phyloP scores from a whole-genome alignment of 2,329 filamentous ascomycete species.

The Plectosphaerella cucumerina region DNA sequence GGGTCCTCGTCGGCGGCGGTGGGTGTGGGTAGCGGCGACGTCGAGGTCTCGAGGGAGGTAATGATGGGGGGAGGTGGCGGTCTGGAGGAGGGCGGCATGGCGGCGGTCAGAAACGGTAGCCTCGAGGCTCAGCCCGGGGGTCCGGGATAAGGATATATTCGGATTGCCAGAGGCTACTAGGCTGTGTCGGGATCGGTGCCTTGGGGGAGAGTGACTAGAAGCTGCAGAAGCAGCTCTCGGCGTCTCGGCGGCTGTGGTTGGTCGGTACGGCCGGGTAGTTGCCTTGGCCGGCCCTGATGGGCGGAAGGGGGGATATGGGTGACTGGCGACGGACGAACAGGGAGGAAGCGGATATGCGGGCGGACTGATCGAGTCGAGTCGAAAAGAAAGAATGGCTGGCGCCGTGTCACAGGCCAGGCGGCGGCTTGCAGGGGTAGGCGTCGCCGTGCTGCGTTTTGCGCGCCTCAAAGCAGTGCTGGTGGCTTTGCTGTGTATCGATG shows the following conservation, averaged over 20 bases:
- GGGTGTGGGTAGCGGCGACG: too few species aligned
- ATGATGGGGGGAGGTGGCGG: conserved; percentile 12
- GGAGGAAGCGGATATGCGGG: background rate
- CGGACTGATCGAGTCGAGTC: too few species aligned
- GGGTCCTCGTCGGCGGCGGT: conserved; percentile 25
- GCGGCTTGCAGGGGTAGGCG: too few species aligned
- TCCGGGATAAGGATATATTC: background rate
- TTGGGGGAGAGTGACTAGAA: background rate
- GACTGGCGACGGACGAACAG: background rate
- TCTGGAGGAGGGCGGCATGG: conserved; percentile 2
- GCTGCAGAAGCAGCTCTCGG: background rate
- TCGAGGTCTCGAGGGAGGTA: conserved; percentile 20
- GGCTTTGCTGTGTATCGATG: too few species aligned
- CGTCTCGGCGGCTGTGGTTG: background rate
- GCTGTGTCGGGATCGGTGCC: background rate
- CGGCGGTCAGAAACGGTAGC: background rate
- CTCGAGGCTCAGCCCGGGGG: background rate
- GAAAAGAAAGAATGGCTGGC: too few species aligned
- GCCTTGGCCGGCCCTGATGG: background rate
- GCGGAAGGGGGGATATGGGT: background rate
- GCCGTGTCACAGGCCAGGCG: too few species aligned
- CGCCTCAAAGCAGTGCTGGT: too few species aligned
- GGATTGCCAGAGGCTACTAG: too few species aligned
- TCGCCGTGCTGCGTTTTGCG: too few species aligned
- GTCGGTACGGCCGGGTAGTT: background rate